These are phyloP conservation scores for Irpex sp. DNA, from an alignment of 1,284 basidiomycete species.

Conservation along the genomic window DNA sequence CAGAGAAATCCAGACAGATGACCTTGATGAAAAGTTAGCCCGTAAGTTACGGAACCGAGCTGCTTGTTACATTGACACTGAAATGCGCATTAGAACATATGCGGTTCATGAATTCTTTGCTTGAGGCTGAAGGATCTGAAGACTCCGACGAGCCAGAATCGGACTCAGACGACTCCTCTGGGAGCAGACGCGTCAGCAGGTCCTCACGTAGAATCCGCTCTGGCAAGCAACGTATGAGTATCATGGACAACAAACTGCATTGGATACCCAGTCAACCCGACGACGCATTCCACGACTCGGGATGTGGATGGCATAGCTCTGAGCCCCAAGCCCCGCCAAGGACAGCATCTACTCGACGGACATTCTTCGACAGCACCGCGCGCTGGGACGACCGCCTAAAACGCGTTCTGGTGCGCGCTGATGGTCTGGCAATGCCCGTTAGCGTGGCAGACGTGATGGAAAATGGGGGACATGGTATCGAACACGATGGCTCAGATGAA, in stretches of 20 bases:
- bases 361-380: constrained; percentile 53
- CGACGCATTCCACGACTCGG: constrained; percentile 21
- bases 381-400: constrained; percentile 32
- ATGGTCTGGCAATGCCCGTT: constrained; percentile 7
- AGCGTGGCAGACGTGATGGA: constrained; percentile 18
- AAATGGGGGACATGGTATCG: constrained; percentile 14
- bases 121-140: constrained; percentile 42
- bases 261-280: constrained; percentile 28
- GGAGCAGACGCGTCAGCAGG: constrained; percentile 28
- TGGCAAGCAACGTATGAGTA: constrained; percentile 56
- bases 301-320: constrained; percentile 18
- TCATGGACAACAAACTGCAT: constrained; percentile 53
- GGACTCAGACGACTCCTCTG: constrained; percentile 42
- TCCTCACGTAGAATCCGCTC: constrained; percentile 15
- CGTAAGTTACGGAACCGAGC: constrained; percentile 39
- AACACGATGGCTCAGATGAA: constrained; percentile 13
- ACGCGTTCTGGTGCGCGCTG: constrained; percentile 13
- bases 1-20: constrained; percentile 45
- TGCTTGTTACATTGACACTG: background rate
- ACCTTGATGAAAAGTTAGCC: constrained; percentile 62
- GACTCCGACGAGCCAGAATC: constrained; percentile 41
- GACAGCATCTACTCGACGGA: constrained; percentile 28
- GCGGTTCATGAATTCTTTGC: constrained; percentile 56
- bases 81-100: constrained; percentile 45
- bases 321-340: constrained; percentile 9